Percentiles rank a stretch among this genome's conserved stretches.
phyloP scores from a whole-genome alignment of 176 grass and related monocot species.

The Poa pratensis region DNA sequence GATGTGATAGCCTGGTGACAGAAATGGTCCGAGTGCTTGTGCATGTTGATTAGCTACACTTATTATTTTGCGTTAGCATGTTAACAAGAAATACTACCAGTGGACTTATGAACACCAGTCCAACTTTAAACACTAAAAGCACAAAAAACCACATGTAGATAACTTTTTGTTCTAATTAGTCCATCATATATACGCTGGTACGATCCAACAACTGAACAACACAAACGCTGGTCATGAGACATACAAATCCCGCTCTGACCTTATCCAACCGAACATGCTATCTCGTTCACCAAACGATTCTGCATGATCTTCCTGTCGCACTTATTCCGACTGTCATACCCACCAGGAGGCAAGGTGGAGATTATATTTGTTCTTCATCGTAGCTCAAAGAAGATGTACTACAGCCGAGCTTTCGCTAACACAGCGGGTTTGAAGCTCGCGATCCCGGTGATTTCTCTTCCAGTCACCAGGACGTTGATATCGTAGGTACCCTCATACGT shows the following conservation, averaged over 20 bases:
- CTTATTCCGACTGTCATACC: constrained; percentile 7
- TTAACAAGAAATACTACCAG: too few relatives aligned
- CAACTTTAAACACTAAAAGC: too few relatives aligned
- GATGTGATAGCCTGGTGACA: too few relatives aligned
- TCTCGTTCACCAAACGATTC: not conserved
- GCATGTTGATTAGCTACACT: too few relatives aligned
- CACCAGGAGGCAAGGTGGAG: not conserved
- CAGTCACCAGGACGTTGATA: constrained; percentile 77
- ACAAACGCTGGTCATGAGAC: constrained; percentile 6
- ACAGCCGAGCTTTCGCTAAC: constrained; percentile 58
- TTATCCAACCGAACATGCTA: not conserved
- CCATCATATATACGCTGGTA: not conserved
- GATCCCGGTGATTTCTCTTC: constrained; percentile 83
- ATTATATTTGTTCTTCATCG: not conserved
- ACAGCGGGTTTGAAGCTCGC: constrained; percentile 72
- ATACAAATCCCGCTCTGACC: not conserved
- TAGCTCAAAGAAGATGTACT: constrained; percentile 16
- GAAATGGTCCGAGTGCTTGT: too few relatives aligned
- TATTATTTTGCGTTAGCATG: too few relatives aligned
- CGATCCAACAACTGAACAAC: not conserved
- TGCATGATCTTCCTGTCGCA: not conserved
- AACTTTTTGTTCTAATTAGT: not conserved
- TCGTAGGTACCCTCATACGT: constrained; percentile 88
- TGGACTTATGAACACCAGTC: too few relatives aligned
- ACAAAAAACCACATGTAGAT: too few relatives aligned